phyloP scores from a whole-genome alignment of 176 grass and related monocot genomes.

The Eremochloa ophiuroides region DNA sequence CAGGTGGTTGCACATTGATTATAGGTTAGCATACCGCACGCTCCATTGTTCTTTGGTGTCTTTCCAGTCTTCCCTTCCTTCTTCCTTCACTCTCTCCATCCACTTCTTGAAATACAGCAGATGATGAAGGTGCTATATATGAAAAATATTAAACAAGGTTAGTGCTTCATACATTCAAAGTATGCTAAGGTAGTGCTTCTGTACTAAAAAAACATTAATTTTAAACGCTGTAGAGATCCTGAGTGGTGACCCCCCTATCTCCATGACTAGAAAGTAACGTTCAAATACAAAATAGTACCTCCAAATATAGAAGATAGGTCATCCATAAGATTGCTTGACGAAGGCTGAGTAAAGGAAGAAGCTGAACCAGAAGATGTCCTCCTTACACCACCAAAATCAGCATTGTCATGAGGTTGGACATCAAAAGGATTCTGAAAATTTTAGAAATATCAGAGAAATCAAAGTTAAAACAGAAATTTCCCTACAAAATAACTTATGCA shows the following conservation, averaged over 20 bases:
- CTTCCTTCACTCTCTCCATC: conserved; percentile 66
- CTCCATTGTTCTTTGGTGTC: conserved; percentile 57
- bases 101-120: conserved; percentile 66
- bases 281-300: conserved; percentile 40
- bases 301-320: conserved; percentile 72
- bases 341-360: conserved; percentile 37
- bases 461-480: not conserved
- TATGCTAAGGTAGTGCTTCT: not conserved
- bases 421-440: conserved; percentile 61
- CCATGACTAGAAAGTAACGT: not conserved
- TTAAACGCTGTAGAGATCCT: not conserved
- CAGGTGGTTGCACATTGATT: conserved; percentile 2
- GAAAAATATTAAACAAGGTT: conserved; percentile 5
- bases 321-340: conserved; percentile 65
- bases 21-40: conserved; percentile 43
- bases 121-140: conserved; percentile 57
- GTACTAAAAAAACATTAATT: not conserved
- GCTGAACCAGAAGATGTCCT: conserved; percentile 36
- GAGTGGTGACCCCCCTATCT: not conserved
- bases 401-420: conserved; percentile 43
- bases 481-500: not conserved
- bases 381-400: conserved; percentile 25
- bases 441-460: conserved; percentile 2
- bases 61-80: conserved; percentile 61
- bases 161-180: not conserved